Conservation (phyloP, 2,329 filamentous ascomycete species). For the Talaromyces sp. region DNA sequence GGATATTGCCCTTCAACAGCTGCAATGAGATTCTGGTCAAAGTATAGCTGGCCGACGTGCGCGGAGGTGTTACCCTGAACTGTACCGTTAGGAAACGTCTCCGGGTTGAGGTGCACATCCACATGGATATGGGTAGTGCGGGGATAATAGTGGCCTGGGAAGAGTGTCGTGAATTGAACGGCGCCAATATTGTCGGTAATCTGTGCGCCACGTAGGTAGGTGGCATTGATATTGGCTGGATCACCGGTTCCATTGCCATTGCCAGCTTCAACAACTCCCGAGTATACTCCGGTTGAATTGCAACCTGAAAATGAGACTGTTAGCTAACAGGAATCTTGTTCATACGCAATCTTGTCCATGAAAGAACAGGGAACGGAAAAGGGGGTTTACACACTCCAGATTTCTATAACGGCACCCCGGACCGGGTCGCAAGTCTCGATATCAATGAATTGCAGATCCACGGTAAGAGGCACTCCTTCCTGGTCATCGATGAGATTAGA, state of each 20-base stretch:
- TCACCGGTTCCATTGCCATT: constrained; percentile 12
- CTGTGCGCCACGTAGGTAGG: constrained; percentile 46
- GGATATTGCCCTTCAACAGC: constrained; percentile 48
- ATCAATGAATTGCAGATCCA: constrained; percentile 43
- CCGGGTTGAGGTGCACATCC: constrained; percentile 33
- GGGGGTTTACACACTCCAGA: constrained; percentile 31
- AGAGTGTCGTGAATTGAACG: constrained; percentile 42
- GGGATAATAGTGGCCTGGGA: constrained; percentile 42
- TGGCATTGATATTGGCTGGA: constrained; percentile 29
- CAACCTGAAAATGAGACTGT: constrained; percentile 21
- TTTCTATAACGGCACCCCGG: constrained; percentile 34
- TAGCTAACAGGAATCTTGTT: neutral
- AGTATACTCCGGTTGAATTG: constrained; percentile 42
- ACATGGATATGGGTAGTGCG: constrained; percentile 47
- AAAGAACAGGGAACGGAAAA: neutral
- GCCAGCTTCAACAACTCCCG: constrained; percentile 6
- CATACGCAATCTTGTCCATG: neutral
- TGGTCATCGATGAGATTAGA: constrained; percentile 37
- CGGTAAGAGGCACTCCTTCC: constrained; percentile 27
- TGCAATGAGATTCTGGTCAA: constrained; percentile 55
- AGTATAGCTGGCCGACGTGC: constrained; percentile 62
- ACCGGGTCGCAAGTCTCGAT: constrained; percentile 36
- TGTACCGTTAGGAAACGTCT: constrained; percentile 36
- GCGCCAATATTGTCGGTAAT: constrained; percentile 44
- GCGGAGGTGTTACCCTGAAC: constrained; percentile 50